These are phyloP conservation scores for Diplodia sapinea DNA, from an alignment of 2,329 filamentous ascomycete genomes.

Conservation along the genomic window DNA sequence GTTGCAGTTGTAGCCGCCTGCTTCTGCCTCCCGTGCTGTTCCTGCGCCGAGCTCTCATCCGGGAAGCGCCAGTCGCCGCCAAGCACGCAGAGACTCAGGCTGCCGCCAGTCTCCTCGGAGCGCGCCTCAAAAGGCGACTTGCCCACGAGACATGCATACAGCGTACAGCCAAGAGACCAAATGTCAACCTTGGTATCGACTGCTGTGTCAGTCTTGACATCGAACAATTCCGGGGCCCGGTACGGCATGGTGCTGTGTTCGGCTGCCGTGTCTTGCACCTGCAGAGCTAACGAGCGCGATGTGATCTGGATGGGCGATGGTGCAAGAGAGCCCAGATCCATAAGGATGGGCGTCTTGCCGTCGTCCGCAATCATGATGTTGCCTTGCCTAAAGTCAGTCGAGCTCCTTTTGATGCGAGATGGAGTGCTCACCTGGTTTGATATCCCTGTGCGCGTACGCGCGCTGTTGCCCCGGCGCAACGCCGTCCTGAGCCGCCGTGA, in stretches of 20 bases:
- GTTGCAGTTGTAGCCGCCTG: conserved; percentile 33
- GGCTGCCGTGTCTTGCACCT: conserved; percentile 90
- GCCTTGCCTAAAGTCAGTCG: conserved; percentile 50
- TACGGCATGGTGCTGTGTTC: conserved; percentile 99
- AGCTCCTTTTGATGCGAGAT: background rate
- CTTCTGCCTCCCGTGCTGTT: conserved; percentile 60
- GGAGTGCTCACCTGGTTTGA: conserved; percentile 81
- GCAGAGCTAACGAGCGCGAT: conserved; percentile 85
- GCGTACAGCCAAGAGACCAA: conserved; percentile 96
- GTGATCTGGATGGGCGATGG: conserved; percentile 88
- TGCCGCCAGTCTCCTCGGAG: conserved; percentile 94
- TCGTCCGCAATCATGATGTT: conserved; percentile 99
- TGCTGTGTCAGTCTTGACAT: conserved; percentile 89
- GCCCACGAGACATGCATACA: conserved; percentile 94
- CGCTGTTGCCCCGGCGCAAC: conserved; percentile 71
- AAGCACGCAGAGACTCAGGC: conserved; percentile 87
- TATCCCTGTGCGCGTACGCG: conserved; percentile 93
- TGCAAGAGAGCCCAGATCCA: conserved; percentile 94
- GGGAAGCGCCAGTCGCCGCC: conserved; percentile 97
- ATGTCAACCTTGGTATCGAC: conserved; percentile 98
- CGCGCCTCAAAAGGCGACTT: conserved; percentile 97
- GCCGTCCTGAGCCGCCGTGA: conserved; percentile 69
- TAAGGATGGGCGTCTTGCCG: conserved; percentile 86
- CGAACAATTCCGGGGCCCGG: conserved; percentile 94
- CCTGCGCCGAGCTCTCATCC: conserved; percentile 68